Base-by-base conservation (phyloP, 371 early-diverging fungal species). In the Actinomortierella ambigua region DNA sequence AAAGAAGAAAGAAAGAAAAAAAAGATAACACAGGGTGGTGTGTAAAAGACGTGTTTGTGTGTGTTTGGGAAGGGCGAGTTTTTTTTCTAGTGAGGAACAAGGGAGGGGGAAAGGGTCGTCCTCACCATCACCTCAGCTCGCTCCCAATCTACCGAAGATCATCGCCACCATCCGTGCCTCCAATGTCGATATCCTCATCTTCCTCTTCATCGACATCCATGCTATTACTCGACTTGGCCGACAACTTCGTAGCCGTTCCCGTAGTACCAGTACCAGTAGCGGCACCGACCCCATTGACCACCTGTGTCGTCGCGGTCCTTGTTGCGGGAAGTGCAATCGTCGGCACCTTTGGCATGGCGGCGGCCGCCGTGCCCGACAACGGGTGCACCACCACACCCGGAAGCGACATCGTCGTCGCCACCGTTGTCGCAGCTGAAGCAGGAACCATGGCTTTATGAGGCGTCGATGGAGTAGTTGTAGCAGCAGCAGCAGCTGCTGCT, bases 181-280 rank as follows among this genome's bases (percentile, higher is more conserved):
- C 87, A 64, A 86, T 84, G 56, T 84, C 85, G 70, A 86, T 84
- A 48, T 86, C 86, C 61, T 86, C 86, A 54, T 86, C 86, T 39
- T 83, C 85, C 22, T 86, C 85, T 20, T 81, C 77, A n/a, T 83
- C 83, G 7, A 60, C 56, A 39, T 61, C 59, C 18, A 57, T n/a
- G 20, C 50, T 11, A 39, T 46, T 23, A 13, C 27, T 17, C 15
- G 28, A 24, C 2, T 23, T 55, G 5, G 52, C 18, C 1, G 46
- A 5, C 14, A 53, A 39, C 17, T 28, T 51, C 1, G 59, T 4
- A n/a, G 64, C 2, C 24, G 34, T 34, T 6, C 7, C 11, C 7
- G 34, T 4, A 34, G 34, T 4, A 11, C 4, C 34, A 34, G 34
- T 11, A 11, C 7, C 34, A 34, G 34, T 11, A 34, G 34, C 34